Evolutionary conservation across 2,329 filamentous ascomycete genomes (phyloP).

Genomic region (Westerdykella sp.): DNA sequence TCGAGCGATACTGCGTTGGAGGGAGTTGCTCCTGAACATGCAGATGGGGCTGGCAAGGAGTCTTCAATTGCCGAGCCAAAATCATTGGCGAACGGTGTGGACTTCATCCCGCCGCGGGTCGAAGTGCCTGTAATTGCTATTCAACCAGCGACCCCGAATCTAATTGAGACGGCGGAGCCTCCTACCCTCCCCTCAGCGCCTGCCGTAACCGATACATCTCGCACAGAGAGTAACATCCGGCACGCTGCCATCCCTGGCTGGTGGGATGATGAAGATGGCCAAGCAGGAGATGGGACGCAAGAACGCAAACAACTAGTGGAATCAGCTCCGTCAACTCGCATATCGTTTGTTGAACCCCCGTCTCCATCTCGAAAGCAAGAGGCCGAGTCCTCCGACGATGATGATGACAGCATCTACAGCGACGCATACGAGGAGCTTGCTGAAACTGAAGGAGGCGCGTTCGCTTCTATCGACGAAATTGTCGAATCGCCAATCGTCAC

Average conservation of each 20-base stretch:
- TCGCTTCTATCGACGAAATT: slow-evolving; percentile 67
- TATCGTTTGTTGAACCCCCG: slow-evolving; percentile 8
- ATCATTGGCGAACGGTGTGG: slow-evolving; percentile 3
- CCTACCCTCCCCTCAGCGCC: not conserved
- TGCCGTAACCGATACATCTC: not conserved
- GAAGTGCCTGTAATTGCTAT: slow-evolving; percentile 32
- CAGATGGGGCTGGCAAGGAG: not conserved
- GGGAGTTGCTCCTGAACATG: not conserved
- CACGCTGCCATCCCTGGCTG: slow-evolving; percentile 24
- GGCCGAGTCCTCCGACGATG: slow-evolving; percentile 22
- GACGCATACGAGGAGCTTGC: slow-evolving; percentile 70
- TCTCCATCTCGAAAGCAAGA: not conserved
- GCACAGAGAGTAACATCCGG: slow-evolving; percentile 14
- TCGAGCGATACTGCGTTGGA: slow-evolving; percentile 22
- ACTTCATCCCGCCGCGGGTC: slow-evolving; percentile 8
- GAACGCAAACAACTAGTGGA: not conserved
- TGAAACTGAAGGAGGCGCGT: slow-evolving; percentile 60
- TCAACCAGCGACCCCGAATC: slow-evolving; percentile 32
- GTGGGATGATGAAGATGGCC: slow-evolving; percentile 30
- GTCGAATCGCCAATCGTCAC: slow-evolving; percentile 52
- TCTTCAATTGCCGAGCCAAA: slow-evolving; percentile 21
- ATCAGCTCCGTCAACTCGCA: slow-evolving; percentile 31
- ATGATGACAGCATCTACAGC: slow-evolving; percentile 57
- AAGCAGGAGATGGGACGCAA: not conserved
- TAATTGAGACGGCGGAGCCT: slow-evolving; percentile 17